Conservation (phyloP, 306 rosid species). For the Vigna unguiculata region DNA sequence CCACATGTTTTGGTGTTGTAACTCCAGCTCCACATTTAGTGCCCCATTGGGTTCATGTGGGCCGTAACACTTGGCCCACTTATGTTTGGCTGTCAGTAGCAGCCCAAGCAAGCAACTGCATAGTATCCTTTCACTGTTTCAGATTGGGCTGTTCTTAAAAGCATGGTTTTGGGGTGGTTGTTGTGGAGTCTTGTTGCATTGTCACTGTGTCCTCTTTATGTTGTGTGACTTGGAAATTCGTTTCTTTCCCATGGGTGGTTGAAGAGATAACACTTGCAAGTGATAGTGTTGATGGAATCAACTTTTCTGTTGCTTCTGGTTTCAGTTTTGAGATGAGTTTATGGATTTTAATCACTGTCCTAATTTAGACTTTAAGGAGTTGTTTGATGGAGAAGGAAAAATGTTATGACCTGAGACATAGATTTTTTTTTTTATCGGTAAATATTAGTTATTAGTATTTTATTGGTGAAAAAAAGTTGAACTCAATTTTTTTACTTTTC, state of each 20-base stretch:
- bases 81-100: background rate
- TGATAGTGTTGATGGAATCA: background rate
- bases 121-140: background rate
- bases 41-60: background rate
- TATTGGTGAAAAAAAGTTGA: too few relatives aligned
- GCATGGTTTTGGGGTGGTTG: conserved; percentile 20
- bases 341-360: too few relatives aligned
- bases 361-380: too few relatives aligned
- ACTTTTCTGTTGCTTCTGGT: background rate
- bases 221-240: background rate
- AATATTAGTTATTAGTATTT: too few relatives aligned
- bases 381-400: too few relatives aligned
- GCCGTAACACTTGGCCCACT: conserved; percentile 22
- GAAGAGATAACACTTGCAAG: background rate
- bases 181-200: conserved; percentile 24
- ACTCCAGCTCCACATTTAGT: background rate
- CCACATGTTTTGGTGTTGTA: conserved; percentile 26
- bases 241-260: conserved; percentile 1
- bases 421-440: too few relatives aligned
- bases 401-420: too few relatives aligned
- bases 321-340: too few relatives aligned
- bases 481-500: too few relatives aligned
- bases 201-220: conserved; percentile 7
- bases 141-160: background rate
- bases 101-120: conserved; percentile 10